Evolutionary conservation across 371 early-diverging fungal species (phyloP).

Genomic region (Quaeritorhiza haematococci): DNA sequence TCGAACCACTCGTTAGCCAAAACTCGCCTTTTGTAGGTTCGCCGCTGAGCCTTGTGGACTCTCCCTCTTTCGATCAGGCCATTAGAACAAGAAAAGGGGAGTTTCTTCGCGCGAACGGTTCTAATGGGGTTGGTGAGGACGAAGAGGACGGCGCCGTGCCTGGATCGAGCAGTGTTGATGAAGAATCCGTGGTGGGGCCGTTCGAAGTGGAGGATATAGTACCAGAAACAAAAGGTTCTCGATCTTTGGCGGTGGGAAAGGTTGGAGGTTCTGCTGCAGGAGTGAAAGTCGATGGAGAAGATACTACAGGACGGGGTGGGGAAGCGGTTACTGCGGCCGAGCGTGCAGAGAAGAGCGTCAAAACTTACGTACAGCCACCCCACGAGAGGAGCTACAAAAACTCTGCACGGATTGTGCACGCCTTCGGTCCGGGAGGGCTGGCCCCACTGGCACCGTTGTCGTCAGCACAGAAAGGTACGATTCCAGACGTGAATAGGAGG

Average conservation of each 20-base stretch:
- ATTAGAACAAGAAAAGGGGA: too few relatives aligned
- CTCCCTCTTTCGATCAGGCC: slow-evolving; percentile 8
- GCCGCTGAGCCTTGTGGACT: slow-evolving; percentile 14
- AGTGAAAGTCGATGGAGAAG: background rate
- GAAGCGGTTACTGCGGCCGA: background rate
- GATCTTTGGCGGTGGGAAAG: background rate
- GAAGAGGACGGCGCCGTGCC: background rate
- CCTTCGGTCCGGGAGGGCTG: slow-evolving; percentile 30
- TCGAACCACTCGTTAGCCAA: slow-evolving; percentile 7
- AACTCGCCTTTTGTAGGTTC: slow-evolving; percentile 21
- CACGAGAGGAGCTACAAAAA: slow-evolving; percentile 28
- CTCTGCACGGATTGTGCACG: slow-evolving; percentile 35
- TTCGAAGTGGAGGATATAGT: too few relatives aligned
- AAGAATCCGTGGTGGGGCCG: slow-evolving; percentile 1
- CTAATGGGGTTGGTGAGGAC: background rate
- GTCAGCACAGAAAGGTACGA: too few relatives aligned
- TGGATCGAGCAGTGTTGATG: background rate
- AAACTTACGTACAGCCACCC: slow-evolving; percentile 19
- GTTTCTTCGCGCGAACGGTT: background rate
- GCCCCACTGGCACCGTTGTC: slow-evolving; percentile 27
- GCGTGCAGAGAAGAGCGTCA: background rate
- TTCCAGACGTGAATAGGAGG: too few relatives aligned
- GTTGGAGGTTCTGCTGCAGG: background rate
- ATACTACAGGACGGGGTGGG: background rate
- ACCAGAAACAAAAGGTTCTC: background rate